Evolutionary conservation across 2,329 filamentous ascomycete genomes (phyloP), one percentile per base, ranked within the genome.

Genomic region (Pseudocercospora eumusae): DNA sequence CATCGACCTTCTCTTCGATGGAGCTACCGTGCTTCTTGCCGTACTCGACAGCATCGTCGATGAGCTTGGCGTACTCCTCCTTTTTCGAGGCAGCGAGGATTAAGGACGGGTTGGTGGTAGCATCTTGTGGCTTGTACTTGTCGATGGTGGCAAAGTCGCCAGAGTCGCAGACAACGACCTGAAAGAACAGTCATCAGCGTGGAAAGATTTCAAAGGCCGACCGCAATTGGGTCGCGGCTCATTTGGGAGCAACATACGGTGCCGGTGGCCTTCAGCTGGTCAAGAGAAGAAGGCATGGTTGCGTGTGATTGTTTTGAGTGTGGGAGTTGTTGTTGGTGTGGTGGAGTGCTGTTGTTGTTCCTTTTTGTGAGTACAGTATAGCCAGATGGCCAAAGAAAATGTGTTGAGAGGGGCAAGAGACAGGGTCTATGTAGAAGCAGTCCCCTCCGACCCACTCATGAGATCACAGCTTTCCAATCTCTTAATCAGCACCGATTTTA

Each of bases 101-200:
- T 78, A 99, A 86, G 68, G 95, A 98, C 64, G 95, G 95, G 88
- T 99, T 99, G 84, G 95, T 99, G 79, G 95, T 99, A 76, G 95
- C 95, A 91, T 99, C 95, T 86, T 99, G 93, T 69, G 95, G 95
- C 88, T 96, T 96, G 88, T 99, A 99, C 85, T 98, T 97, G 84
- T 85, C 93, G 80, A 99, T 99, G 80, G 93, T 93, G 87, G 82
- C 78, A 70, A 80, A 79, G 76, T 83, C 89, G 88, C 93, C 95
- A 80, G 93, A 96, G 84, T 98, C 95, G 80, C 90, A 93, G 80
- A 98, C 95, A 76, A 98, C 95, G 69, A 91, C 90, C 92, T 95
- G 76, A 70, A 40, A 44, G 47, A 49, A 18, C 56, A 42, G 59
- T 47, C 13, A 56, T 65, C 61, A 63, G 60, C 61, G 57, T 70